Percentiles rank a stretch among this genome's conserved stretches.
These are phyloP conservation scores for Sporisorium iseilematis-ciliati DNA, from an alignment of 1,284 basidiomycete genomes.

Conservation along the genomic window DNA sequence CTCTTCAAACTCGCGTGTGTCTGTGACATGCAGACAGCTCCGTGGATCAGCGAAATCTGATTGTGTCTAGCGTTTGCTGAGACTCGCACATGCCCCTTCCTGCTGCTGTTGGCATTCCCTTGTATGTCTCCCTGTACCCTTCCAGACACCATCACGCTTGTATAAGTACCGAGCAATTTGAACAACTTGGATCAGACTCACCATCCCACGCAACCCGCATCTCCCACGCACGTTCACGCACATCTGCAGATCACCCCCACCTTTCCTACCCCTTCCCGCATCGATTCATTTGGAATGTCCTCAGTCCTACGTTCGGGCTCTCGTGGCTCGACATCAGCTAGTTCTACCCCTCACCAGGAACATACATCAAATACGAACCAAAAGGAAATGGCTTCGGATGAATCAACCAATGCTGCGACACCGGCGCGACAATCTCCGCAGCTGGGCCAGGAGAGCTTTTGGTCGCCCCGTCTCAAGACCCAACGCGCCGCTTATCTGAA, in stretches of 20 bases:
- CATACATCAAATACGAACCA: background rate
- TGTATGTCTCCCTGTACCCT: too few species aligned
- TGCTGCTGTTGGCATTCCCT: too few species aligned
- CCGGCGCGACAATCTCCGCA: slow-evolving; percentile 36
- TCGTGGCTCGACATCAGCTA: slow-evolving; percentile 11
- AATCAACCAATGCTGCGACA: slow-evolving; percentile 8
- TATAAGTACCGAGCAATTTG: background rate
- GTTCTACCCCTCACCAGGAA: slow-evolving; percentile 9
- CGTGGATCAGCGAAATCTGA: too few species aligned
- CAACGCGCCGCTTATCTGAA: slow-evolving; percentile 48
- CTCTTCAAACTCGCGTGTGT: too few species aligned
- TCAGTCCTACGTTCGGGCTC: slow-evolving; percentile 9
- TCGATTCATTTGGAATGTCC: slow-evolving; percentile 13
- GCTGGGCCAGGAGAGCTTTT: slow-evolving; percentile 50
- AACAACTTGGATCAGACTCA: too few species aligned
- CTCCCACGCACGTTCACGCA: background rate
- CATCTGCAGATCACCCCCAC: too few species aligned
- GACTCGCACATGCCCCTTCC: too few species aligned
- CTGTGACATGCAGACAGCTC: too few species aligned
- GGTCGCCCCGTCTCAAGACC: slow-evolving; percentile 39
- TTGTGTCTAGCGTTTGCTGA: too few species aligned
- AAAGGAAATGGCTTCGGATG: slow-evolving; percentile 12
- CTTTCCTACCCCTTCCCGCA: background rate
- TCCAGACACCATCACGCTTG: background rate
- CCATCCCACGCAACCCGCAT: background rate